Base-by-base conservation (phyloP, 2,329 filamentous ascomycete genomes). In the Mariannaea sp. region DNA sequence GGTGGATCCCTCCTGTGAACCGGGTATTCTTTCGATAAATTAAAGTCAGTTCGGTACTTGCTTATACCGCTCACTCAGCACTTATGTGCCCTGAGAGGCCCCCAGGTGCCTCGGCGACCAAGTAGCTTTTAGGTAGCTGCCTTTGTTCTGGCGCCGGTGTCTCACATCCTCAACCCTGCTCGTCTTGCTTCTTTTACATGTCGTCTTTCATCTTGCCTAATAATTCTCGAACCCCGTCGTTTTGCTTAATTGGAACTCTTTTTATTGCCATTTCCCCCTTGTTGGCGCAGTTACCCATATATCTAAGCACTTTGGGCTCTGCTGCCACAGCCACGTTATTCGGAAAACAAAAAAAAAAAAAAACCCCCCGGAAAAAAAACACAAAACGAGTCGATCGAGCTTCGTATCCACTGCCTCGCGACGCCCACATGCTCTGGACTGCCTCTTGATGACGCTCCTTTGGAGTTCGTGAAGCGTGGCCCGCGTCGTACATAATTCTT, bases 391-490 rank as follows among this genome's bases (percentile, higher is more conserved):
- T n/a, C n/a, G n/a, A n/a, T n/a, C n/a, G n/a, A n/a, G n/a, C 40
- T 20, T 10, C 33, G 40, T 12, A 27, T 27, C 22, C 22, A 36
- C 26, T 44, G 20, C n/a, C 38, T 26, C 7, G 30, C 13, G 24
- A 30, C n/a, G 16, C 20, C 30, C 40, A 19, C 22, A 42, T 22
- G 12, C 29, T 43, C 49, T 41, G 13, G 45, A 41, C 45, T 43
- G 30, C 55, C 53, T 52, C 48, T 48, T 38, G 45, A 60, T 43
- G 35, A 59, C 49, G 56, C 53, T 43, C 50, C 24, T 48, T 60
- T 46, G 27, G 46, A 20, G 29, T 38, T 24, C 26, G 27, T 42
- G 36, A 55, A 33, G 45, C 36, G 14, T 22, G n/a, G n/a, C 19
- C 43, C 46, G 53, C 53, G 19, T 44, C 35, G 27, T 22, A 41